Evolutionary conservation across 2,329 filamentous ascomycete genomes (phyloP).

Genomic region (Nemania serpens): DNA sequence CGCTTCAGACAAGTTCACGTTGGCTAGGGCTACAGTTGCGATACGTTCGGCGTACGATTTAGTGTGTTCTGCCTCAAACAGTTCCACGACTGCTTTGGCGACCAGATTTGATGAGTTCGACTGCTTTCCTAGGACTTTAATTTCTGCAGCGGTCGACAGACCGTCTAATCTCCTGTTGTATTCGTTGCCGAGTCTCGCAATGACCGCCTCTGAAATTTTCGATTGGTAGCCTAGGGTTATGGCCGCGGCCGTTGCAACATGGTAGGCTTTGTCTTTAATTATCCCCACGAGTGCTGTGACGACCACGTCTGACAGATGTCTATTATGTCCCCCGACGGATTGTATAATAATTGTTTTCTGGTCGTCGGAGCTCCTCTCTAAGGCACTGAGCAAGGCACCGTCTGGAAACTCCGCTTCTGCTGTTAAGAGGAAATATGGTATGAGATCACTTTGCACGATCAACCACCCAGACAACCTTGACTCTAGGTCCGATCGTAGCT

Average conservation of each 20-base stretch:
- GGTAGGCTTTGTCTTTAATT: too few relatives aligned
- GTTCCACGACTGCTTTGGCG: background rate
- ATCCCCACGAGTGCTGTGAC: background rate
- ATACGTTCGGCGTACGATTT: background rate
- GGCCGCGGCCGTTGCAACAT: background rate
- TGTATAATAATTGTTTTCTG: background rate
- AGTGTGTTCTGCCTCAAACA: background rate
- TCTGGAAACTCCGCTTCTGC: background rate
- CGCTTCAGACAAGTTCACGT: background rate
- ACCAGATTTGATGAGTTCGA: background rate
- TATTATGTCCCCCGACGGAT: background rate
- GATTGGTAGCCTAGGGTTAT: background rate
- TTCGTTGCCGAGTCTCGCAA: background rate
- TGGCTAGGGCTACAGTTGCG: background rate
- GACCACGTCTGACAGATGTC: background rate
- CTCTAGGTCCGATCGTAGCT: background rate
- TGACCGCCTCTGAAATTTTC: background rate
- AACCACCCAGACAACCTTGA: background rate
- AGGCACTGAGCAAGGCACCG: background rate
- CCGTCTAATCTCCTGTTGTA: background rate
- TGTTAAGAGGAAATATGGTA: background rate
- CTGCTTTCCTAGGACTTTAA: background rate
- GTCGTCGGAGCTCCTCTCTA: background rate
- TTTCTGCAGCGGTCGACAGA: background rate
- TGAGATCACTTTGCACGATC: background rate